phyloP scores from a whole-genome alignment of 768 basidiomycete species.

The Kwoniella dejecticola region DNA sequence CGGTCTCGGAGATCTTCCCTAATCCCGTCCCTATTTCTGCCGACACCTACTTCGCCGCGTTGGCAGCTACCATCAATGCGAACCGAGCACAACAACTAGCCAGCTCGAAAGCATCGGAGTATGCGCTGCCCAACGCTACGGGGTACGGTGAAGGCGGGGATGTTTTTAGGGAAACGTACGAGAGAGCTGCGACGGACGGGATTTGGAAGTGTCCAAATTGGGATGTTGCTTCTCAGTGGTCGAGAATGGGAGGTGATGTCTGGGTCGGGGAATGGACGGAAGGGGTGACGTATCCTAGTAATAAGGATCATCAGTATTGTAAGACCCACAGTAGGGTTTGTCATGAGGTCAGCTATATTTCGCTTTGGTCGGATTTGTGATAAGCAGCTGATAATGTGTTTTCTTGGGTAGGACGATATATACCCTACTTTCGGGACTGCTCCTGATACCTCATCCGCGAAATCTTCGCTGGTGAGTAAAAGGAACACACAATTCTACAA shows the following conservation, averaged over 20 bases:
- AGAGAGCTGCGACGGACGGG: conserved; percentile 38
- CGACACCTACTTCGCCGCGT: conserved; percentile 23
- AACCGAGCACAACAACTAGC: conserved; percentile 28
- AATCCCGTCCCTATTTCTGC: conserved; percentile 41
- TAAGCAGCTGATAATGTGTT: too few relatives aligned
- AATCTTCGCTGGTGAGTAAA: conserved; percentile 10
- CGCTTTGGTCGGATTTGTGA: background rate
- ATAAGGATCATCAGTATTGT: conserved; percentile 36
- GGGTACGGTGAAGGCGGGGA: conserved; percentile 16
- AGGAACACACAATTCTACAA: background rate
- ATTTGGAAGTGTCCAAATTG: conserved; percentile 42
- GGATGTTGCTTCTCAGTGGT: conserved; percentile 37
- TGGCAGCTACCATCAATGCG: conserved; percentile 20
- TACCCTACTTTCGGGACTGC: conserved; percentile 37
- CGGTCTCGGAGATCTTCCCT: conserved; percentile 57
- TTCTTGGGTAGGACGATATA: conserved; percentile 51
- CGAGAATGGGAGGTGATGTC: conserved; percentile 36
- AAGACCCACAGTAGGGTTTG: conserved; percentile 36
- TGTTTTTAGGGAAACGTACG: conserved; percentile 35
- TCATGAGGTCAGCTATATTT: conserved; percentile 42
- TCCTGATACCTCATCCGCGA: conserved; percentile 7
- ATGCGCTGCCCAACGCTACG: conserved; percentile 21
- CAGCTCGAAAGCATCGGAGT: conserved; percentile 16
- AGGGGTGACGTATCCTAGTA: conserved; percentile 39
- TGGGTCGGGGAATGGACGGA: conserved; percentile 49